A percentile compares a stretch with the other conserved stretches of the same genome.
Evolutionary conservation across 306 rosid genomes (phyloP).

Genomic region (Ochetophila trinervis): DNA sequence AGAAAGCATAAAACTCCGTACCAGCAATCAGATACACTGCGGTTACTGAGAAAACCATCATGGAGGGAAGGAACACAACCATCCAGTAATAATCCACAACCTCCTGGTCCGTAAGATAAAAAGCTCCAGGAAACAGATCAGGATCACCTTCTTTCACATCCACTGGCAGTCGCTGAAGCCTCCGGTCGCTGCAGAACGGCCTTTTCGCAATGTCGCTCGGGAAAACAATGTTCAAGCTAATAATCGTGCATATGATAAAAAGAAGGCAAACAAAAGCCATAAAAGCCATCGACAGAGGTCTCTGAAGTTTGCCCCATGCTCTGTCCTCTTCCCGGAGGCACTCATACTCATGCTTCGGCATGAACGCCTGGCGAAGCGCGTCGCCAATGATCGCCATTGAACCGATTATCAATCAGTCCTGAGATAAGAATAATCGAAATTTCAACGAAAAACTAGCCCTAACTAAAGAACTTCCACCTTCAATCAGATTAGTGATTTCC

Average conservation of each 20-base stretch:
- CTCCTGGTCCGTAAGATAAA: constrained; percentile 82
- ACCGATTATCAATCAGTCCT: not conserved
- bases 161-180: constrained; percentile 51
- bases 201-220: constrained; percentile 51
- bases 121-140: constrained; percentile 58
- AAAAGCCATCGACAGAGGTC: constrained; percentile 41
- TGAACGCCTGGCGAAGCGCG: constrained; percentile 95
- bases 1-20: constrained; percentile 25
- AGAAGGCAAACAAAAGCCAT: constrained; percentile 34
- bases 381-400: constrained; percentile 79
- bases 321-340: constrained; percentile 81
- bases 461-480: not conserved
- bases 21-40: constrained; percentile 74
- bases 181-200: constrained; percentile 68
- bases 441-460: not conserved
- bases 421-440: not conserved
- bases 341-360: constrained; percentile 89
- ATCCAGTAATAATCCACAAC: constrained; percentile 82
- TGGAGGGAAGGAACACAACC: constrained; percentile 83
- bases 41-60: constrained; percentile 52
- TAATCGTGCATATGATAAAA: constrained; percentile 37
- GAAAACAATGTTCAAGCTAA: constrained; percentile 72
- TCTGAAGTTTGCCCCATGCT: constrained; percentile 83
- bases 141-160: constrained; percentile 55
- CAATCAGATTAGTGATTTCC: not conserved